These are phyloP conservation scores for Rhododendron ovatum DNA, from an alignment of 148 eudicot genomes.

Conservation along the genomic window DNA sequence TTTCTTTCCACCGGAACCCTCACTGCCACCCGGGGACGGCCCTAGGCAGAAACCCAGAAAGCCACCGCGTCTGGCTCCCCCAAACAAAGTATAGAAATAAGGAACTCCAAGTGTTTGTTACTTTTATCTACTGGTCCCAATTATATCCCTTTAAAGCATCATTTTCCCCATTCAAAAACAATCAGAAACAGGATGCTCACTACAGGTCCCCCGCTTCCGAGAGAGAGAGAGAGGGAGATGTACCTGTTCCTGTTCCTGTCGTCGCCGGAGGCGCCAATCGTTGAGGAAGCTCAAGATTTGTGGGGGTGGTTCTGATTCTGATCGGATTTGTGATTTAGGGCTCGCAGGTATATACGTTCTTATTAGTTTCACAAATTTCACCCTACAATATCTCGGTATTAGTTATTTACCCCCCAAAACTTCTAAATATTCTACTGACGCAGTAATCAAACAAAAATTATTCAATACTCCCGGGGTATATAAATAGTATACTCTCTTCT, in stretches of 20 bases:
- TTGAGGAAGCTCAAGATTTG: not conserved
- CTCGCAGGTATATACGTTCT: not conserved
- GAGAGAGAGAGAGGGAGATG: not conserved
- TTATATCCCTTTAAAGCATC: not conserved
- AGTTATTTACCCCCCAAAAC: not conserved
- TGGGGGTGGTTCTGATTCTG: not conserved
- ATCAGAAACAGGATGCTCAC: not conserved
- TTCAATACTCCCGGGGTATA: too few species aligned
- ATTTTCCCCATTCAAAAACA: not conserved
- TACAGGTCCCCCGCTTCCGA: not conserved
- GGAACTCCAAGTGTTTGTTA: not conserved
- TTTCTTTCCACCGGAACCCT: not conserved
- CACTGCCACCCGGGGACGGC: not conserved
- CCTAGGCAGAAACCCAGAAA: not conserved
- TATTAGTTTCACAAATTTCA: not conserved
- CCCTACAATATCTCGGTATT: not conserved
- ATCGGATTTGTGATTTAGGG: not conserved
- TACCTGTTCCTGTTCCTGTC: not conserved
- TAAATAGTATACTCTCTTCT: too few species aligned
- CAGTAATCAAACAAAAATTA: too few species aligned
- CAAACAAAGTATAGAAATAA: not conserved
- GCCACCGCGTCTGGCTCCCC: not conserved
- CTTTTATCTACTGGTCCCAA: not conserved
- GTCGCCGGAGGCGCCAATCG: not conserved
- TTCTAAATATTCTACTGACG: not conserved